Evolutionary conservation across 2,329 filamentous ascomycete genomes (phyloP).

Genomic region (Cercospora zeae-maydis): DNA sequence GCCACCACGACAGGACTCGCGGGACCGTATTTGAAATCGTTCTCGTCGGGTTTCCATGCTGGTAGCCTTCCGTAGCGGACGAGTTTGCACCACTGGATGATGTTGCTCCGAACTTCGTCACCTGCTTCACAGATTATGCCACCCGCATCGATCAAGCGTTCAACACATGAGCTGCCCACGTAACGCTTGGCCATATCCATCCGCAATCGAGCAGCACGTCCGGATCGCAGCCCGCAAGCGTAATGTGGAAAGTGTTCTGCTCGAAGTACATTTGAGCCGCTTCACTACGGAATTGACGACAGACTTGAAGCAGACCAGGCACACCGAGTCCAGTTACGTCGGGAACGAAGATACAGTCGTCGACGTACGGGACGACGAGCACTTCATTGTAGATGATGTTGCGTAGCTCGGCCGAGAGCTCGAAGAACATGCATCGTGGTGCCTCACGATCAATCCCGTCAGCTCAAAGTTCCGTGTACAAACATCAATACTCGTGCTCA

Average conservation of each 20-base stretch:
- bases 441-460: background rate
- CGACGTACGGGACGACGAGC: background rate
- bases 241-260: background rate
- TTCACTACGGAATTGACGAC: background rate
- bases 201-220: background rate
- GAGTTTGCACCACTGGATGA: background rate
- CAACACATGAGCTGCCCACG: background rate
- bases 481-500: background rate
- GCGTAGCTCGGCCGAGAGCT: background rate
- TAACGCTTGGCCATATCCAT: background rate
- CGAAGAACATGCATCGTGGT: background rate
- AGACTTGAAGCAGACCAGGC: background rate
- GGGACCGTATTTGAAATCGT: background rate
- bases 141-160: too few species aligned
- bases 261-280: background rate
- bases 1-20: background rate
- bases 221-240: background rate
- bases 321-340: background rate
- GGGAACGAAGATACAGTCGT: background rate
- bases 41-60: accelerated
- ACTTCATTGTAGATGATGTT: background rate
- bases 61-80: background rate
- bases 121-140: too few species aligned
- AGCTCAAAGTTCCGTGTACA: background rate
- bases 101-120: background rate